These are phyloP conservation scores for Populus simonii DNA, from an alignment of 345 rosid species.

Conservation along the genomic window DNA sequence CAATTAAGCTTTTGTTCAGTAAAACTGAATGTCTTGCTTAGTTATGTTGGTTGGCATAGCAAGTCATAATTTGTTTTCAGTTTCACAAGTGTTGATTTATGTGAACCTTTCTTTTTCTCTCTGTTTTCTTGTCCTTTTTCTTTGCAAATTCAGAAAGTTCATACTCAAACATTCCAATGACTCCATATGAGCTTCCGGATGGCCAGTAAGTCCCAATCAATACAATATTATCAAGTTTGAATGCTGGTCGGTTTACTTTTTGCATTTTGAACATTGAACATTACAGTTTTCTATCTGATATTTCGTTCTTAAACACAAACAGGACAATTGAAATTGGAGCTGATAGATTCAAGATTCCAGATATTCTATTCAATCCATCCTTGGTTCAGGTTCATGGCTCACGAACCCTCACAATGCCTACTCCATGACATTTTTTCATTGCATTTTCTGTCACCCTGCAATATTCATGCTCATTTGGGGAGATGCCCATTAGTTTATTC, in stretches of 20 bases:
- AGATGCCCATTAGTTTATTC: neutral
- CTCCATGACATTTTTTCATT: neutral
- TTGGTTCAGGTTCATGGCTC: conserved; percentile 61
- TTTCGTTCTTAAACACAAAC: conserved; percentile 18
- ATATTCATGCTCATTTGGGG: neutral
- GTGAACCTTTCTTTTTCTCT: neutral
- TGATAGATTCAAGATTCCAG: conserved; percentile 95
- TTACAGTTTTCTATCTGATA: neutral
- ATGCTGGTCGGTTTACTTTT: conserved; percentile 1
- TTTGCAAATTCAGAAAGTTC: conserved; percentile 52
- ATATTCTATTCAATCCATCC: conserved; percentile 87
- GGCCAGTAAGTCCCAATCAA: conserved; percentile 78
- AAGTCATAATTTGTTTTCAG: neutral
- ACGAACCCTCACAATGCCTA: neutral
- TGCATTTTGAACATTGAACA: neutral
- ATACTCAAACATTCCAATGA: conserved; percentile 95
- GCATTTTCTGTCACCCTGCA: neutral
- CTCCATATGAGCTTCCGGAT: conserved; percentile 98
- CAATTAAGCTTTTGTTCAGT: neutral
- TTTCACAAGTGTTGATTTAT: neutral
- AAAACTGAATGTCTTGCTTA: neutral
- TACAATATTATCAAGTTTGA: neutral
- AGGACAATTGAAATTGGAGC: conserved; percentile 98
- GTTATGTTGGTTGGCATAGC: neutral
- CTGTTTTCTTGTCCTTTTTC: neutral